phyloP scores from a whole-genome alignment of 1,284 basidiomycete genomes.

The Cutaneotrichosporon sp. region DNA sequence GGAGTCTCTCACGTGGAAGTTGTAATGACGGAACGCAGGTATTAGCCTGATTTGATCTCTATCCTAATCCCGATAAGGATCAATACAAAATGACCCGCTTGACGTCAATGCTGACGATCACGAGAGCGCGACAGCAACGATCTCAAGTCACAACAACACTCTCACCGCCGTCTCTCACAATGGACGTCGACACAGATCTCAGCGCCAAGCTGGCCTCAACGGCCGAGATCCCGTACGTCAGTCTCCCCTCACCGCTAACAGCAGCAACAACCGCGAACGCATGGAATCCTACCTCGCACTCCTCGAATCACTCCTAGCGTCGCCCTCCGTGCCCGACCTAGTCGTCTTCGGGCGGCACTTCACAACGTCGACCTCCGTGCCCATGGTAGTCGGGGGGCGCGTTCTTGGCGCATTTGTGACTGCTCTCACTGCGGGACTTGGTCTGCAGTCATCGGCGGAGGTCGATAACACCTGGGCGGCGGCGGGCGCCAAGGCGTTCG shows the following conservation, averaged over 20 bases:
- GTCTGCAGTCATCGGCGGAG: slow-evolving; percentile 16
- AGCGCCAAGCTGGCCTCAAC: slow-evolving; percentile 6
- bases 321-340: slow-evolving; percentile 53
- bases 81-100: too few relatives aligned
- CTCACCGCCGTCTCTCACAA: neutral
- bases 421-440: slow-evolving; percentile 29
- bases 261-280: slow-evolving; percentile 67
- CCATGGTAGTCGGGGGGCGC: slow-evolving; percentile 41
- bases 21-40: too few relatives aligned
- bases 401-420: slow-evolving; percentile 38
- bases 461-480: slow-evolving; percentile 23
- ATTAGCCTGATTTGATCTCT: too few relatives aligned
- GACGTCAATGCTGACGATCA: neutral
- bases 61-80: too few relatives aligned
- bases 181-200: slow-evolving; percentile 21
- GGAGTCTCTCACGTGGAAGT: too few relatives aligned
- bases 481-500: slow-evolving; percentile 28
- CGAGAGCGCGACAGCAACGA: too few relatives aligned
- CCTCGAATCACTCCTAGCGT: slow-evolving; percentile 34
- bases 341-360: slow-evolving; percentile 38
- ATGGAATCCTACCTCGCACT: slow-evolving; percentile 60
- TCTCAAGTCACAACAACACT: neutral
- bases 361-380: slow-evolving; percentile 33
- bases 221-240: slow-evolving; percentile 9
- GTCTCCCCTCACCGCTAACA: neutral